Percentiles rank a stretch among this genome's conserved stretches.
These are phyloP conservation scores for Lyophyllum semitale DNA, from an alignment of 768 basidiomycete genomes.

Conservation along the genomic window DNA sequence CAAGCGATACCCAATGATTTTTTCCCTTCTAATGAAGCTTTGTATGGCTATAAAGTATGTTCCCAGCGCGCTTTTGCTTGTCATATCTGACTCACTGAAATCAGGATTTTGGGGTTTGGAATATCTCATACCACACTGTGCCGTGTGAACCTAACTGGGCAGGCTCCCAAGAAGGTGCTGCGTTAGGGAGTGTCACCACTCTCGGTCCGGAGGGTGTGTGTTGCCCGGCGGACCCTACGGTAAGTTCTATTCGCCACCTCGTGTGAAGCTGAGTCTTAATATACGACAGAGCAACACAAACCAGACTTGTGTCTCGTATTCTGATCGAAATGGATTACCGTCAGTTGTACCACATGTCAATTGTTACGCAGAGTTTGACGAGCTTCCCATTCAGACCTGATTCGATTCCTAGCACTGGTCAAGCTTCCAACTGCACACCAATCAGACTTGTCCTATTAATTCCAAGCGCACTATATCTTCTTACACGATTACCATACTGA, in stretches of 20 bases:
- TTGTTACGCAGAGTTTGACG: background rate
- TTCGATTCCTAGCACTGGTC: constrained; percentile 26
- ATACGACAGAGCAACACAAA: constrained; percentile 39
- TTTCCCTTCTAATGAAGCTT: constrained; percentile 68
- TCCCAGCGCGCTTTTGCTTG: background rate
- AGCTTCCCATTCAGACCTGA: constrained; percentile 34
- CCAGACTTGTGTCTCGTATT: constrained; percentile 70
- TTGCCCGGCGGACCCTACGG: constrained; percentile 72
- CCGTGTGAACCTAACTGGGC: constrained; percentile 65
- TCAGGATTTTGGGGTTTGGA: constrained; percentile 89
- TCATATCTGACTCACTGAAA: background rate
- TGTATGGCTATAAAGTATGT: constrained; percentile 60
- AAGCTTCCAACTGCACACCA: background rate
- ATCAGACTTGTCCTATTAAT: background rate
- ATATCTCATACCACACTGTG: constrained; percentile 68
- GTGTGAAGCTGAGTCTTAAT: background rate
- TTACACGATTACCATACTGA: background rate
- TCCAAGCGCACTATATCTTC: constrained; percentile 1
- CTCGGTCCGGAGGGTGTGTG: constrained; percentile 61
- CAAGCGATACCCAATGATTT: constrained; percentile 67
- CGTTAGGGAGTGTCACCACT: constrained; percentile 66
- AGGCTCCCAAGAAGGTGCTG: constrained; percentile 57
- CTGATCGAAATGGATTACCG: constrained; percentile 66
- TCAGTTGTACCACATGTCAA: constrained; percentile 33
- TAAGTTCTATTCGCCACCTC: constrained; percentile 26